Percentiles rank a stretch among this genome's conserved stretches.
phyloP scores from a whole-genome alignment of 768 basidiomycete genomes.

The Suillus cothurnatus region DNA sequence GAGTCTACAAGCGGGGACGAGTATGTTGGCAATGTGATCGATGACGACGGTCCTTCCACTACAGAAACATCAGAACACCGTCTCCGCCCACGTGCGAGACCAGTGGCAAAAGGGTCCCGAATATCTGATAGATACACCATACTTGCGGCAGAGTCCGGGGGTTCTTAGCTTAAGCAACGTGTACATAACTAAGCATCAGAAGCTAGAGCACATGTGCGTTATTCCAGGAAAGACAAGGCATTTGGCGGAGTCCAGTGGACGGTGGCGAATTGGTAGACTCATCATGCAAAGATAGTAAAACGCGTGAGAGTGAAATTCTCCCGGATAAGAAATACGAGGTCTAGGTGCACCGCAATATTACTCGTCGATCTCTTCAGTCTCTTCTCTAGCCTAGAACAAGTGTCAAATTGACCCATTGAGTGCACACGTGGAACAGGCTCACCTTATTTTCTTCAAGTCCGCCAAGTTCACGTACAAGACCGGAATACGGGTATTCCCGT shows the following conservation, averaged over 20 bases:
- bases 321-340: conserved; percentile 11
- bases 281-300: neutral
- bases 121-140: conserved; percentile 7
- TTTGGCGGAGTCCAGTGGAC: neutral
- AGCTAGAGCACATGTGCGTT: neutral
- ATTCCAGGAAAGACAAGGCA: neutral
- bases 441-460: conserved; percentile 82
- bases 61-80: conserved; percentile 24
- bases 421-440: conserved; percentile 19
- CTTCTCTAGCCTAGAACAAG: conserved; percentile 38
- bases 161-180: conserved; percentile 7
- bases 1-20: conserved; percentile 24
- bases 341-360: conserved; percentile 23
- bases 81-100: conserved; percentile 46
- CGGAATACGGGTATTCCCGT: conserved; percentile 76
- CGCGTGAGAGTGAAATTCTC: neutral
- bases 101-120: conserved; percentile 15
- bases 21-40: conserved; percentile 16
- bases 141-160: conserved; percentile 5
- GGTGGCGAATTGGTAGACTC: neutral
- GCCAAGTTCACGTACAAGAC: conserved; percentile 76
- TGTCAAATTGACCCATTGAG: neutral
- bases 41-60: conserved; percentile 6
- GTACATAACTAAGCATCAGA: neutral
- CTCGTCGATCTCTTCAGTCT: conserved; percentile 34